Conservation (phyloP, 2,329 filamentous ascomycete genomes). For the Cordyceps pruinosa region DNA sequence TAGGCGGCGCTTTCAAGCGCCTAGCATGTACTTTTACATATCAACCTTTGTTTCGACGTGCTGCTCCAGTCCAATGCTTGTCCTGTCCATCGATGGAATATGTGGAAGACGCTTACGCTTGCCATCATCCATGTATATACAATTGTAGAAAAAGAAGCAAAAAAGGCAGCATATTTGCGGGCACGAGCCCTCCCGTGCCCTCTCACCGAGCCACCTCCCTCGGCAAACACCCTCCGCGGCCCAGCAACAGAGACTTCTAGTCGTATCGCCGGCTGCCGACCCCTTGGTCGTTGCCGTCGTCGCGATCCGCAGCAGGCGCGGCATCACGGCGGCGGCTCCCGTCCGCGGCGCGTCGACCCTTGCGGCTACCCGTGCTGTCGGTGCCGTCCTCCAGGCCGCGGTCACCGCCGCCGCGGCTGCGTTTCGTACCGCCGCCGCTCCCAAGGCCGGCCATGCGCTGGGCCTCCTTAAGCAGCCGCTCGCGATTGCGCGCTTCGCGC, state of each 20-base stretch:
- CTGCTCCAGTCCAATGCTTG: too few relatives aligned
- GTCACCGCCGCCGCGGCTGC: conserved; percentile 39
- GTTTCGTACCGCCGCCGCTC: conserved; percentile 38
- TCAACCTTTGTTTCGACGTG: too few relatives aligned
- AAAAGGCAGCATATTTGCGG: not conserved
- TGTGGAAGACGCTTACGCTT: too few relatives aligned
- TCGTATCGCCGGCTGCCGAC: conserved; percentile 3
- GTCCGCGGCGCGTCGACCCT: conserved; percentile 22
- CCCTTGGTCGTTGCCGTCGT: conserved; percentile 23
- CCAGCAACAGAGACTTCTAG: conserved; percentile 7
- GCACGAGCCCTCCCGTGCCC: not conserved
- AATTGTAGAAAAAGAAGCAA: not conserved
- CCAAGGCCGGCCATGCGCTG: conserved; percentile 55
- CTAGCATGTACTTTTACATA: too few relatives aligned
- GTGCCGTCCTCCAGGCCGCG: conserved; percentile 24
- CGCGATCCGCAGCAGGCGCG: conserved; percentile 31
- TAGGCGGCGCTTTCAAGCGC: not conserved
- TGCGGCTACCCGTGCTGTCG: conserved; percentile 32
- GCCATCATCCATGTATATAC: not conserved
- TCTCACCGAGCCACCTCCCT: not conserved
- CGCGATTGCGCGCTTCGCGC: conserved; percentile 58
- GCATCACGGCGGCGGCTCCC: conserved; percentile 41
- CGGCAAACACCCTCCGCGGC: not conserved
- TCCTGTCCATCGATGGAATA: too few relatives aligned
- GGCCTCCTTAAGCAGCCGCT: conserved; percentile 61